Evolutionary conservation across 2,329 filamentous ascomycete genomes (phyloP).

Genomic region (Cytospora chrysosperma): DNA sequence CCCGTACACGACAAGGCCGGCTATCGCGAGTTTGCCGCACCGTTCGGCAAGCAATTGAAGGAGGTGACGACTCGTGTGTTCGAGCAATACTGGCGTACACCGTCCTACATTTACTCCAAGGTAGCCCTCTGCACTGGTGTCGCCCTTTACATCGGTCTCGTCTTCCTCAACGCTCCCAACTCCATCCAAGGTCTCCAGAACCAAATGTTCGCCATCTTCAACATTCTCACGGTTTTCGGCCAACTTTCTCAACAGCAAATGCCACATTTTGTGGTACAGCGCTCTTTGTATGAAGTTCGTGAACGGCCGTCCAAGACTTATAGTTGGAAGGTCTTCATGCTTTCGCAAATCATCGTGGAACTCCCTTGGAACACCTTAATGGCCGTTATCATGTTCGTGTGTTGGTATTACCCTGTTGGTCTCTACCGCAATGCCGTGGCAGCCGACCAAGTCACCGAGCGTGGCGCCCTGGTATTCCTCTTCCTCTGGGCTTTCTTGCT

Average conservation of each 20-base stretch:
- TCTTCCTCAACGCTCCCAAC: constrained; percentile 60
- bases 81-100: constrained; percentile 71
- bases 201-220: constrained; percentile 69
- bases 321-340: constrained; percentile 66
- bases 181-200: constrained; percentile 68
- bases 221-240: constrained; percentile 67
- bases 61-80: constrained; percentile 63
- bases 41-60: constrained; percentile 59
- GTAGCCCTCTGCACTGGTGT: constrained; percentile 51
- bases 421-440: constrained; percentile 58
- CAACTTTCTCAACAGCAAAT: constrained; percentile 65
- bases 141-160: constrained; percentile 67
- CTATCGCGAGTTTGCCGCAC: constrained; percentile 67
- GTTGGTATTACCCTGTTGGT: constrained; percentile 70
- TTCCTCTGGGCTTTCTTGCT: constrained; percentile 65
- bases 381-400: constrained; percentile 63
- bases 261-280: constrained; percentile 69
- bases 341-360: constrained; percentile 67
- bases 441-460: constrained; percentile 50
- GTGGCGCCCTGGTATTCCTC: constrained; percentile 66
- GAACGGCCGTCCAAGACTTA: constrained; percentile 70
- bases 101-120: constrained; percentile 71
- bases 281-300: constrained; percentile 67
- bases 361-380: constrained; percentile 68
- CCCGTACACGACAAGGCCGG: constrained; percentile 39